Evolutionary conservation across 306 rosid species (phyloP).

Genomic region (Rubus parviflorus): DNA sequence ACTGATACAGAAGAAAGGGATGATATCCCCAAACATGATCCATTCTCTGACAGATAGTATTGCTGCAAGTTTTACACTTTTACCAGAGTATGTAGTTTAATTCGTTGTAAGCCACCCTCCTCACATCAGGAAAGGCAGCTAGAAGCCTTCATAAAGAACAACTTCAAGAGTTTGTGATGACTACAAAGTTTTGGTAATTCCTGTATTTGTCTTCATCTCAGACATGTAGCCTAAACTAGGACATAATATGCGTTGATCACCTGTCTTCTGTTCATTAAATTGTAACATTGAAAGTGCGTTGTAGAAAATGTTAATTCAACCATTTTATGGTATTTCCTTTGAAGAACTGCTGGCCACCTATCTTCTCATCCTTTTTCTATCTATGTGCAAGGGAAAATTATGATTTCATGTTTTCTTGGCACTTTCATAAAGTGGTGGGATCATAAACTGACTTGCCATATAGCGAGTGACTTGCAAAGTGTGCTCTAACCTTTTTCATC

Average conservation of each 20-base stretch:
- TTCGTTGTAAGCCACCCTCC: not conserved
- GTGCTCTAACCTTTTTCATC: too few species aligned
- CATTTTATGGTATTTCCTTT: not conserved
- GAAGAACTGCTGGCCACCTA: not conserved
- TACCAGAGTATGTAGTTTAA: not conserved
- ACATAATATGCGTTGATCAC: not conserved
- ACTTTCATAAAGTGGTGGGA: too few species aligned
- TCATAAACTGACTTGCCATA: too few species aligned
- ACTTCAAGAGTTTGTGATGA: not conserved
- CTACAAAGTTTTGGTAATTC: not conserved
- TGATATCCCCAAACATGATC: not conserved
- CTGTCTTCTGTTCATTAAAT: not conserved
- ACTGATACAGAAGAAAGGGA: not conserved
- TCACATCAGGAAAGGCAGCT: not conserved
- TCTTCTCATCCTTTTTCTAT: not conserved
- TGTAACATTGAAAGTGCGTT: not conserved
- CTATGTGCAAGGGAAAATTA: too few species aligned
- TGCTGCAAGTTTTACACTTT: too few species aligned
- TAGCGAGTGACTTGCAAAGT: too few species aligned
- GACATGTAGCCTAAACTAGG: not conserved
- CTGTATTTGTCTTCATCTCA: not conserved
- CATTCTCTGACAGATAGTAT: too few species aligned
- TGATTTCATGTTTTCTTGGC: too few species aligned
- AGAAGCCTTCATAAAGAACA: not conserved
- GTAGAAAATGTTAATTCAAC: too few species aligned